Base-by-base conservation (phyloP, 2,329 filamentous ascomycete genomes). In the Claviceps africana region DNA sequence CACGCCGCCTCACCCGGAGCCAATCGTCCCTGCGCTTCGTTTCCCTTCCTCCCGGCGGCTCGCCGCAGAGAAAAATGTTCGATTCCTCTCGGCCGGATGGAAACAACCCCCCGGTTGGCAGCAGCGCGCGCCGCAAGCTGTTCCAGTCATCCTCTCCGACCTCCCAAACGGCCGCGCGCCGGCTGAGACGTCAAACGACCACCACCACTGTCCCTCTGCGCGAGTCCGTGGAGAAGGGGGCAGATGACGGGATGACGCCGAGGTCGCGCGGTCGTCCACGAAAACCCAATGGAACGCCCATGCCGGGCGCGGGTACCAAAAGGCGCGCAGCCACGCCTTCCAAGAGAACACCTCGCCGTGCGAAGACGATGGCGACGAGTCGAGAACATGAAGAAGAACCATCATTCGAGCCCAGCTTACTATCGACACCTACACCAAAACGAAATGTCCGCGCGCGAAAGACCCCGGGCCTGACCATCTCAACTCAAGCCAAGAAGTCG, bases 31-130 rank as follows among this genome's bases (percentile, higher is more conserved):
- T 64, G 54, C 63, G 66, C 30, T 67, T 72, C 56, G 54, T 66
- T 22, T 65, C 71, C 5, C 42, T 33, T n/a, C 2, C 35, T 37
- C 60, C 70, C 52, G 60, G 56, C 39, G 54, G 56, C 17, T 79
- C 77, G 43, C 77, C 78, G 40, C 68, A 75, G 48, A 80, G 78
- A 65, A 76, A 74, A 59, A 78, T 69, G 45, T 79, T 79, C 45
- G 76, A 79, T 50, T 80, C 78, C 10, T 75, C 79, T 50, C 76
- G 81, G 61, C 49, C 51, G 40, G 46, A 51, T n/a, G 53, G 25
- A 9, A 51, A 65, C 50, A 46, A 31, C n/a, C 13, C 13, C 28
- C 13, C 42, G 21, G 58, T 64, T 51, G 66, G 67, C 42, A 53
- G 59, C 56, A 60, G 63, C 58, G 57, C 65, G 51, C 64, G 67